These are phyloP conservation scores for Micractinium conductrix DNA, from an alignment of 139 green algal genomes.

Conservation along the genomic window DNA sequence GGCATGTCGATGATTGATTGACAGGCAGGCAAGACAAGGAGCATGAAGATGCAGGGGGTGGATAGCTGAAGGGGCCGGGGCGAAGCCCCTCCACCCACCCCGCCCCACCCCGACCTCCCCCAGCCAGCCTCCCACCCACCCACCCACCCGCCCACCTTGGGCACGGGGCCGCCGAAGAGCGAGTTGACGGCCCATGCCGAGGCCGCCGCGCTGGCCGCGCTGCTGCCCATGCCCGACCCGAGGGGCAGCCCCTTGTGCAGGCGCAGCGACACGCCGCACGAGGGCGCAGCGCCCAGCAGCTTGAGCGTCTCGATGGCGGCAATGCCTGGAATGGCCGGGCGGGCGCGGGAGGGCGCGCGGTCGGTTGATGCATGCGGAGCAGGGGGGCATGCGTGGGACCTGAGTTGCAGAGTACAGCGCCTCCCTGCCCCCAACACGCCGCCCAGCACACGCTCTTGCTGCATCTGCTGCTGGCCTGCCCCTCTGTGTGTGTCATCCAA, in stretches of 20 bases:
- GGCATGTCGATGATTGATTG: too few species aligned
- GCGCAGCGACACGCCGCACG: conserved; percentile 80
- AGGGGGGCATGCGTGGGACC: neutral
- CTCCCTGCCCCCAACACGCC: neutral
- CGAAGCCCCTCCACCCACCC: too few species aligned
- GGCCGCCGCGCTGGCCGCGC: conserved; percentile 90
- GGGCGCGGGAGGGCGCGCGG: too few species aligned
- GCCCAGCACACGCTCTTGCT: neutral
- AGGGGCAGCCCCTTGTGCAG: conserved; percentile 95
- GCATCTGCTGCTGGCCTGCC: neutral
- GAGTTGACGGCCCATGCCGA: conserved; percentile 89
- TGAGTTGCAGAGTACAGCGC: conserved; percentile 30
- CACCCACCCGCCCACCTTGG: too few species aligned
- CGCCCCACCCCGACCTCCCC: too few species aligned
- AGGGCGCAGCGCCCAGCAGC: conserved; percentile 75
- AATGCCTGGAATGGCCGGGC: conserved; percentile 61
- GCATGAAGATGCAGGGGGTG: too few species aligned
- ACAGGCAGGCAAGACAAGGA: too few species aligned
- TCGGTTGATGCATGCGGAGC: neutral
- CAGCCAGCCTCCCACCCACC: too few species aligned
- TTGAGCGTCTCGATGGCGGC: conserved; percentile 88
- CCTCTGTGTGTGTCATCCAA: too few species aligned
- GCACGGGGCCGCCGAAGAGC: conserved; percentile 88
- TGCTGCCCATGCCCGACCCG: conserved; percentile 91
- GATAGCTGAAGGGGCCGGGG: too few species aligned